phyloP scores from a whole-genome alignment of 1,284 basidiomycete genomes.

The Peniophora sp. region DNA sequence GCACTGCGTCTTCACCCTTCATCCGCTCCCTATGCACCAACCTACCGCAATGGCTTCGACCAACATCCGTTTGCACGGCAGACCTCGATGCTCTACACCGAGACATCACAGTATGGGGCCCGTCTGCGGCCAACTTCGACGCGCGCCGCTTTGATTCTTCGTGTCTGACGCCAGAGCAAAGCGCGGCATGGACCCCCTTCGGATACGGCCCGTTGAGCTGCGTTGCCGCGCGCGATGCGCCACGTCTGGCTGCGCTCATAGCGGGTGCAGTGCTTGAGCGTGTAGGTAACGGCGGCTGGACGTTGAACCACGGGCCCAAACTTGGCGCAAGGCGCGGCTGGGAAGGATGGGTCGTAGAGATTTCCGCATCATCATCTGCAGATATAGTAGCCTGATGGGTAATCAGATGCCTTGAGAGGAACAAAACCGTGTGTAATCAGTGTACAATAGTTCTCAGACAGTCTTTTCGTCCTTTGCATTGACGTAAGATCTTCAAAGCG shows the following conservation, averaged over 20 bases:
- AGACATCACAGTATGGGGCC: slow-evolving; percentile 29
- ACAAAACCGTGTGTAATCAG: too few relatives aligned
- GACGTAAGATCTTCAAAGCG: too few relatives aligned
- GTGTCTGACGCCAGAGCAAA: slow-evolving; percentile 7
- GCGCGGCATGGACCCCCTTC: slow-evolving; percentile 9
- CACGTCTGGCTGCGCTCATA: slow-evolving; percentile 11
- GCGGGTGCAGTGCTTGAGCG: slow-evolving; percentile 6
- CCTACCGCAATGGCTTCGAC: slow-evolving; percentile 6
- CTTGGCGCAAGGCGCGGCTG: neutral
- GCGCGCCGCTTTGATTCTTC: slow-evolving; percentile 9
- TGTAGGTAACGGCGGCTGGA: neutral
- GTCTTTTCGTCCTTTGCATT: too few relatives aligned
- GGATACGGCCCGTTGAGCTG: slow-evolving; percentile 13
- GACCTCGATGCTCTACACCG: slow-evolving; percentile 36
- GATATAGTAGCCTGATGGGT: too few relatives aligned
- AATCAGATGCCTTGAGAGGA: too few relatives aligned
- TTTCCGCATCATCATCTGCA: too few relatives aligned
- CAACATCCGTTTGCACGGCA: slow-evolving; percentile 18
- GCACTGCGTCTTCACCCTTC: neutral
- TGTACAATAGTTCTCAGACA: too few relatives aligned
- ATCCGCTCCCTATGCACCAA: slow-evolving; percentile 10
- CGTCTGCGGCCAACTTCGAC: slow-evolving; percentile 8
- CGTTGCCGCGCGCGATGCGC: slow-evolving; percentile 11
- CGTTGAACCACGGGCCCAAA: neutral
- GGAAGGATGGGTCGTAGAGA: neutral